Conservation (phyloP, 2,329 filamentous ascomycete species). For the Alternaria sp. region DNA sequence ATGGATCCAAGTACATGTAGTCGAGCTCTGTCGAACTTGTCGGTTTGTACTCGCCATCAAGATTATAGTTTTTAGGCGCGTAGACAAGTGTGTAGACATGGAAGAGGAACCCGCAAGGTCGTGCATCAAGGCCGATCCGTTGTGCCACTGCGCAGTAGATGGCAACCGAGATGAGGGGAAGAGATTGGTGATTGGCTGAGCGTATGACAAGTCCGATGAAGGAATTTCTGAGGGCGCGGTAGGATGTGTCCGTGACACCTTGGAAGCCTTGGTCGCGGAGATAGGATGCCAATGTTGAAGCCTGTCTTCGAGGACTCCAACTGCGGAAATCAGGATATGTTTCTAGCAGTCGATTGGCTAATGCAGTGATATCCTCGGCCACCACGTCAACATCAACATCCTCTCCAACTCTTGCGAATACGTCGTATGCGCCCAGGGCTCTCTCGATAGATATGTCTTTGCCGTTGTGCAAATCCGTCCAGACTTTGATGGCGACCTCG, state of each 20-base stretch:
- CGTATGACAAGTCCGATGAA: constrained; percentile 84
- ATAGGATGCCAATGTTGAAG: constrained; percentile 73
- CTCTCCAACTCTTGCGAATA: constrained; percentile 81
- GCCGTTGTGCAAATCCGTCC: constrained; percentile 66
- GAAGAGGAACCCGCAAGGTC: constrained; percentile 81
- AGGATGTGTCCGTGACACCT: constrained; percentile 76
- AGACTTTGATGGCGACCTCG: constrained; percentile 78
- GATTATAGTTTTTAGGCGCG: constrained; percentile 65
- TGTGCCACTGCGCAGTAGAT: constrained; percentile 85
- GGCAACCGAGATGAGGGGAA: constrained; percentile 84
- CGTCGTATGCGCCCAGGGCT: constrained; percentile 82
- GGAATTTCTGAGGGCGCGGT: constrained; percentile 84
- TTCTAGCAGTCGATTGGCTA: constrained; percentile 65
- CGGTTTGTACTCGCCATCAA: constrained; percentile 52
- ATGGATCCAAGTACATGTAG: constrained; percentile 86
- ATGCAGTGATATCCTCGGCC: constrained; percentile 67
- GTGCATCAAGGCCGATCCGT: constrained; percentile 76
- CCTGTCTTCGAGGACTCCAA: constrained; percentile 71
- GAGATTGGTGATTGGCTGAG: constrained; percentile 75
- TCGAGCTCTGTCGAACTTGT: constrained; percentile 34
- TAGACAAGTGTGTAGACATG: constrained; percentile 85
- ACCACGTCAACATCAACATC: constrained; percentile 75
- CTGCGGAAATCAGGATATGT: constrained; percentile 63
- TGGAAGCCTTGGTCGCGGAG: constrained; percentile 73
- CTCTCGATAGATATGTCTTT: constrained; percentile 71